Base-by-base conservation (phyloP, 164 flowering plant genomes). In the Stephania yunnanensis region DNA sequence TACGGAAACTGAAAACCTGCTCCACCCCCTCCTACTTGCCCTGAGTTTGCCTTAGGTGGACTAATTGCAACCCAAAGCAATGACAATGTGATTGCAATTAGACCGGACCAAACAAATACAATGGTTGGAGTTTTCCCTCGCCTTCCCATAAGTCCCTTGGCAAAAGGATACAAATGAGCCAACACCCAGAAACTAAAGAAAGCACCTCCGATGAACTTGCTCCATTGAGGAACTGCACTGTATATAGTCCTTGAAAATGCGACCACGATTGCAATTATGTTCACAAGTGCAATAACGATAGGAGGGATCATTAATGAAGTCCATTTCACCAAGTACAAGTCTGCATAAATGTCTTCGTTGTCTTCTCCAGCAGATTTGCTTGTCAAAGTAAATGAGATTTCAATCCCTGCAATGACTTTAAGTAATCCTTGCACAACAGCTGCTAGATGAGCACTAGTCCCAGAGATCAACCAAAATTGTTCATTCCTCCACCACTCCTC, bases 401-500 rank as follows among this genome's bases (percentile, higher is more conserved):
- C 94, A 73, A 93, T 89, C 42, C 97, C 96, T 1, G 93, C 97
- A 65, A 93, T 48, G 48, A 93, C 94, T 68, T 93, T 93, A 13
- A 93, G 85, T 12, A 93, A 85, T 0, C 97, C 98, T 68, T 93
- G 98, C n/a, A 93, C 79, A 30, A 93, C 98, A 7, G 98, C 98
- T 13, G 91, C 95, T 25, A 92, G 83, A 73, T 93, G 98, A 6
- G 98, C 93, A 75, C 97, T 92, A 10, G 97, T 92, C 58, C 98
- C 98, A 50, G 92, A 93, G 29, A 93, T 93, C 12, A 93, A 74
- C 97, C 97, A 93, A 74, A 93, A 92, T 81, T 92, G 97, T 75
- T 92, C 97, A 71, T 92, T 92, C 19, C 95, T 71, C 97, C 97
- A 92, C 98, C 98, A 93, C 69, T 91, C 94, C 55, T 92, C 97